Base-by-base conservation (phyloP, 345 rosid species). In the Corchorus capsularis region DNA sequence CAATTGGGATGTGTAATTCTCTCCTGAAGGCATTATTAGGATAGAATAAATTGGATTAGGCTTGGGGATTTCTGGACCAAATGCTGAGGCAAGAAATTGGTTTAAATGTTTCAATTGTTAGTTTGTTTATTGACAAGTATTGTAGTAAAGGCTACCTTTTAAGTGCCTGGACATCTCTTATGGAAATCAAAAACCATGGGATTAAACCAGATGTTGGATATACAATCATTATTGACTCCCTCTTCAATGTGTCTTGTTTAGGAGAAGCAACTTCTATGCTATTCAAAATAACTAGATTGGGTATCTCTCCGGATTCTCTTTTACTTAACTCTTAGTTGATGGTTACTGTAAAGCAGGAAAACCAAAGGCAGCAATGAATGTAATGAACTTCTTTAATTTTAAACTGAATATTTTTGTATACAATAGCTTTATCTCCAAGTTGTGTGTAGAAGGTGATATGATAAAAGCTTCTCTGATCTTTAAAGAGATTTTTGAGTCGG, bases 321-420 rank as follows among this genome's bases (percentile, higher is more conserved):
- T 82, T 82, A 15, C 59, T 84, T 50, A 86, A 84, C 74, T 81
- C 85, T 50, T 88, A 20, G 60, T 84, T 12, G 87, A 88, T 27
- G 84, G 84, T 56, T 84, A 81, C 78, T 84, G 87, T 78, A 84
- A 85, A 50, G 65, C 65, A 43, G 86, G 85, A 41, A 84, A 79
- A 32, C 81, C 76, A 76, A 82, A 80, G 54, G 75, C 82, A 84
- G 89, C 87, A 43, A 60, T 83, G 53, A 79, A 79, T 72, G 74
- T 86, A 69, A 79, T 88, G 50, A 79, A 84, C 49, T 71, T 45
- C 14, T 81, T 80, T 71, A 71, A 77, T 62, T 78, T 84, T 60
- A 85, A 65, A 71, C 85, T 82, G 4, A 82, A 86, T 75, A 79
- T 86, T 76, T 88, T 81, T 80, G 85, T 82, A 75, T 86, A 79